Evolutionary conservation across 1,284 basidiomycete species (phyloP), one percentile per base, ranked within the genome.

Genomic region (Cryptococcus sp.): DNA sequence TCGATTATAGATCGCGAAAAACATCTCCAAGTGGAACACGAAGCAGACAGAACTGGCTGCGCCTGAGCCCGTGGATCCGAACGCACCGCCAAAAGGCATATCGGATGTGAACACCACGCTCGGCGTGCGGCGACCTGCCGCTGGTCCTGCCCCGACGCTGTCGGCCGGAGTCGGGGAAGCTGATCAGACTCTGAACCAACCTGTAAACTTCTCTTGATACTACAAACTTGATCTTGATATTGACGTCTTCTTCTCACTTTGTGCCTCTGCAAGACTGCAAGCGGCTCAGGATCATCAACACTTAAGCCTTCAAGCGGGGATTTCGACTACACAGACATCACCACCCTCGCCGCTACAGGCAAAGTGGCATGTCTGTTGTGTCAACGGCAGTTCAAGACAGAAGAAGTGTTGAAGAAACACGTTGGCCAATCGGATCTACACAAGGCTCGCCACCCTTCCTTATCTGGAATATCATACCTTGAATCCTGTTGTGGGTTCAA

Each of bases 21-120:
- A 94, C 69, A 95, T 97, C 73, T 87, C 84, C 71, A 95, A 96
- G 70, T 96, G 93, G 93, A 95, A 93, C 74, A 89, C 88, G 79
- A 90, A 93, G 17, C 90, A 93, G 78, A 87, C 87, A 77, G 92
- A 91, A 69, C 83, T 94, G 30, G 67, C 70, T 15, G 58, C 61
- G 57, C 79, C 54, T 20, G 63, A 59, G 30, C 47, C 54, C 3
- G 61, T 41, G 41, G 69, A 70, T 61, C 62, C 51, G 19, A 61
- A 55, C 38, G 65, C 57, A 0, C 60, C 63, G 6, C 63, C 67
- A 13, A 58, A 54, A 40, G 72, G 66, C 22, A 53, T 75, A 5
- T 78, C 76, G 2, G 65, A 67, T 2, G 75, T 68, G 25, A 79
- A 79, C 59, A 43, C 65, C 10, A 62, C 61, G 2, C 35, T 66